Percentiles rank a stretch among this genome's conserved stretches.
phyloP scores from a whole-genome alignment of 2,329 filamentous ascomycete species.

The Phialophora expanda region DNA sequence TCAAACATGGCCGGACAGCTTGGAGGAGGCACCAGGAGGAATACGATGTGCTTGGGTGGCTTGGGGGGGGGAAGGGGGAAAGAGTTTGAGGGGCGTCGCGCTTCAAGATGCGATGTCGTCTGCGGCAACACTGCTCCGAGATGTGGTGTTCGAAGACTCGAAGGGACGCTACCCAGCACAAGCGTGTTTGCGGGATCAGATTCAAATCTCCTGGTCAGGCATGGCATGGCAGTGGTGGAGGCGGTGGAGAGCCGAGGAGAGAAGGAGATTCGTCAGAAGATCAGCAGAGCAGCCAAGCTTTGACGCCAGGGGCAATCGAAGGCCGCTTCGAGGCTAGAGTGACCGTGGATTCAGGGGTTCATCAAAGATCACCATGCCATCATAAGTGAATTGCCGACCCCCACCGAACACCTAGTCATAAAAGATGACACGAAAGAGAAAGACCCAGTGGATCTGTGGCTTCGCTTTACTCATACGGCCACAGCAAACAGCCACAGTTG shows the following conservation, averaged over 20 bases:
- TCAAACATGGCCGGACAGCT: background rate
- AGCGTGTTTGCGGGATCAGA: slow-evolving; percentile 27
- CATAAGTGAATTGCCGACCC: background rate
- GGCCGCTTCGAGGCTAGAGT: background rate
- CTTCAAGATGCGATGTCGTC: slow-evolving; percentile 13
- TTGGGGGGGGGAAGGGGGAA: slow-evolving; percentile 14
- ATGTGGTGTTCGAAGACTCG: background rate
- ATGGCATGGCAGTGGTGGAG: slow-evolving; percentile 20
- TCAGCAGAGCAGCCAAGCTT: slow-evolving; percentile 13
- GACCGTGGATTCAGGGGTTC: background rate
- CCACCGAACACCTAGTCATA: too few relatives aligned
- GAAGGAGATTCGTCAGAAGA: slow-evolving; percentile 8
- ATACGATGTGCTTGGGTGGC: slow-evolving; percentile 9
- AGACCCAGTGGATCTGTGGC: slow-evolving; percentile 17
- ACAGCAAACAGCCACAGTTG: slow-evolving; percentile 9
- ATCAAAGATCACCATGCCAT: background rate
- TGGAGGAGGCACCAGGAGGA: slow-evolving; percentile 6
- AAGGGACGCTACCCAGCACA: background rate
- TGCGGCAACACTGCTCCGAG: slow-evolving; percentile 11
- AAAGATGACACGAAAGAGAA: background rate
- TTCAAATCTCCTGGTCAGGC: slow-evolving; percentile 29
- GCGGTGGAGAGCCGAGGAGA: slow-evolving; percentile 31
- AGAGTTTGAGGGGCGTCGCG: slow-evolving; percentile 12
- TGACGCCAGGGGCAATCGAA: slow-evolving; percentile 13
- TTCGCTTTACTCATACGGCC: slow-evolving; percentile 8